Conservation (phyloP, 1,284 basidiomycete genomes). For the Polyporus tsugae region DNA sequence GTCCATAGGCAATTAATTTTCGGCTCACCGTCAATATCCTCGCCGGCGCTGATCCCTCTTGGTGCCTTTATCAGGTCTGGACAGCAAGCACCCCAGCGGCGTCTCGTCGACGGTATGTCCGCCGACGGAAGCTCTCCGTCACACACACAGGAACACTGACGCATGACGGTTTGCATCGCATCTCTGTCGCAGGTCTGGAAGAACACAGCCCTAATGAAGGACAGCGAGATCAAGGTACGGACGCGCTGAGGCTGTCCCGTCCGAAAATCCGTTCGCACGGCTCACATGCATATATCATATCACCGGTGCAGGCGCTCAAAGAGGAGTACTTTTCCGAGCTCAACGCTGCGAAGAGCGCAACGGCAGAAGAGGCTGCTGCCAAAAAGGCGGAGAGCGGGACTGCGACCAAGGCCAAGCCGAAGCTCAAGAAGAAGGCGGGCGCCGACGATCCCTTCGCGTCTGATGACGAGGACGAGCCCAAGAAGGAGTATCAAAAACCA, state of each 20-base stretch:
- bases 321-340: constrained; percentile 62
- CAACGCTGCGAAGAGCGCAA: constrained; percentile 39
- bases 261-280: neutral
- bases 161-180: constrained; percentile 5
- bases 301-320: constrained; percentile 57
- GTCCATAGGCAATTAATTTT: constrained; percentile 52
- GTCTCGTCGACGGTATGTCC: constrained; percentile 67
- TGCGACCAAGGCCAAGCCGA: constrained; percentile 45
- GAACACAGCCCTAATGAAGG: constrained; percentile 62
- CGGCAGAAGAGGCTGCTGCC: constrained; percentile 36
- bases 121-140: constrained; percentile 3
- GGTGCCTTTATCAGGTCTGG: constrained; percentile 54
- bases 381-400: constrained; percentile 27
- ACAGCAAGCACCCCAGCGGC: constrained; percentile 78
- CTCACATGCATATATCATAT: neutral
- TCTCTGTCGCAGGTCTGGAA: constrained; percentile 64
- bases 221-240: constrained; percentile 66
- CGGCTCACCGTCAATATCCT: constrained; percentile 4
- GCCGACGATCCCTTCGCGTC: constrained; percentile 57
- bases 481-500: constrained; percentile 35
- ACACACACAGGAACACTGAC: neutral
- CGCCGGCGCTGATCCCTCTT: neutral
- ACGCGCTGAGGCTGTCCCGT: neutral
- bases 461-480: constrained; percentile 51
- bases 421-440: constrained; percentile 52